Conservation (phyloP, 306 rosid genomes). For the Prunus padus region DNA sequence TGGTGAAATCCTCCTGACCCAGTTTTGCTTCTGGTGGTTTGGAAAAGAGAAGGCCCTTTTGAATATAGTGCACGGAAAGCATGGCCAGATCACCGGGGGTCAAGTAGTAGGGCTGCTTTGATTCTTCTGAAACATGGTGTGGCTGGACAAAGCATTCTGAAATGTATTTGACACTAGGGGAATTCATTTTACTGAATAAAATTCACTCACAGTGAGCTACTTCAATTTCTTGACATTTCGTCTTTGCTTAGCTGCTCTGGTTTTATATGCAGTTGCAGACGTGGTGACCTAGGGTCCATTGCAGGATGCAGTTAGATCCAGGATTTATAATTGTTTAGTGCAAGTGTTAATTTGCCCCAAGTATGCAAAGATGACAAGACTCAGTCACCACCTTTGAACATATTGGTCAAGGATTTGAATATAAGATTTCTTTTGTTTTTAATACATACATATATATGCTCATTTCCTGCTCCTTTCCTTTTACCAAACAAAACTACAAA, state of each 20-base stretch:
- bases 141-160: slow-evolving; percentile 42
- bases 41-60: slow-evolving; percentile 62
- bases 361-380: not conserved
- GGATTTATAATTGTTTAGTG: not conserved
- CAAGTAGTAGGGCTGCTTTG: slow-evolving; percentile 37
- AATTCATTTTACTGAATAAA: not conserved
- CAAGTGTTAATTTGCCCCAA: no score
- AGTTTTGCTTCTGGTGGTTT: slow-evolving; percentile 33
- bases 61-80: slow-evolving; percentile 55
- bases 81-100: slow-evolving; percentile 44
- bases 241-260: not conserved
- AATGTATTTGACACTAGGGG: slow-evolving; percentile 8
- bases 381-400: no score
- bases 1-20: slow-evolving; percentile 18
- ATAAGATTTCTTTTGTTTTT: no score
- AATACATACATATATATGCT: no score
- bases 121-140: slow-evolving; percentile 11
- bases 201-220: not conserved
- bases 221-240: not conserved
- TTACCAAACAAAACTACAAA: no score
- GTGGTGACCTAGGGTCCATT: no score
- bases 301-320: not conserved
- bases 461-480: no score
- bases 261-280: not conserved
- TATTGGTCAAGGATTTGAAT: no score